Evolutionary conservation across 257 asterid genomes (phyloP).

Genomic region (Misopates orontium): DNA sequence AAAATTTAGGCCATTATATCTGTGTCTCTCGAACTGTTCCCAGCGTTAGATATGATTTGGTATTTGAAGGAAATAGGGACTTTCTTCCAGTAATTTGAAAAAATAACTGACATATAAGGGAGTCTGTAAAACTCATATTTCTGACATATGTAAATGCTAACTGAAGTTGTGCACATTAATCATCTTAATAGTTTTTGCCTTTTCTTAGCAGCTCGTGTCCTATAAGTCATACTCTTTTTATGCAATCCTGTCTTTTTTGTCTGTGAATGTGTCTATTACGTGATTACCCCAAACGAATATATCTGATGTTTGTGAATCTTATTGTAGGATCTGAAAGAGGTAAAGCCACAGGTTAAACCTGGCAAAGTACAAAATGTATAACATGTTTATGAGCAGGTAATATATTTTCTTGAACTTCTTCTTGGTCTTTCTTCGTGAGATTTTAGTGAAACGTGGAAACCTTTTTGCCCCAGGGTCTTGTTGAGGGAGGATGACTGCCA

Average conservation of each 20-base stretch:
- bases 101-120: no score
- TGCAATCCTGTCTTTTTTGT: background rate
- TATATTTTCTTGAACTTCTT: background rate
- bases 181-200: background rate
- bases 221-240: background rate
- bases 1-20: no score
- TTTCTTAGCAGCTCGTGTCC: background rate
- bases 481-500: background rate
- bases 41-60: no score
- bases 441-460: background rate
- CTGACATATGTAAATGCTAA: background rate
- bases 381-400: constrained; percentile 16
- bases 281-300: background rate
- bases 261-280: background rate
- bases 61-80: no score
- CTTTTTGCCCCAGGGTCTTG: constrained; percentile 6
- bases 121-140: no score
- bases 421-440: background rate
- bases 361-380: constrained; percentile 26
- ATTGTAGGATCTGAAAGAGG: constrained; percentile 23
- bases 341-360: constrained; percentile 23
- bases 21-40: no score
- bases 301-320: background rate
- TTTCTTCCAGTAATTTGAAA: no score
- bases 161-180: background rate